Base-by-base conservation (phyloP, 2,329 filamentous ascomycete genomes). In the Thielaviopsis musarum region DNA sequence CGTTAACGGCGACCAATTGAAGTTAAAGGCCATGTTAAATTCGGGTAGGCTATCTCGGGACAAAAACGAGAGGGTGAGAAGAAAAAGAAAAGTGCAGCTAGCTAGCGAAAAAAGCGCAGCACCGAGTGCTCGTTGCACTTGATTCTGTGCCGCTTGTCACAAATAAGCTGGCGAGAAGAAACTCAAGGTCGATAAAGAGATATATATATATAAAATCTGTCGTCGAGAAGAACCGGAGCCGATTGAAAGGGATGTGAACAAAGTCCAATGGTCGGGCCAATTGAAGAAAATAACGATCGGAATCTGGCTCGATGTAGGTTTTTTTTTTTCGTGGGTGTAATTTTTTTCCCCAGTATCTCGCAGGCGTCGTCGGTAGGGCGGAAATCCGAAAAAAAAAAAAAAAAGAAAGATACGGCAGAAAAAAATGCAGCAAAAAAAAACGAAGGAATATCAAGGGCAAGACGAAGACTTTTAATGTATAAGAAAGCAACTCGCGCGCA, bases 1-100 rank as follows among this genome's bases (percentile, higher is more conserved):
- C 75, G 94, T 93, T 65, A 98, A 80, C 69, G 93, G 93, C 81
- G 90, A 95, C 93, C 93, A 98, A 88, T 97, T 97, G 87, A 98
- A 98, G 79, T 97, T 97, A 87, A 98, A 98, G 66, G 93, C 93
- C 93, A 98, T 98, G 73, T 74, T 78, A 72, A 74, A 75, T 73
- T 73, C 74, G 64, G 26, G 54, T 3, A 6, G 54, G 38, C 54
- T 52, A 24, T 56, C 26, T 51, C 59, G 64, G 49, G 17, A 52
- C 49, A n/a, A 15, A 19, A 15, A 26, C 22, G 10, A 52, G 49
- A 21, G 4, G n/a, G 49, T 21, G 49, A 24, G 21, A 24, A 5
- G 24, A 15, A 15, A 26, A 26, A 17, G 10, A 26, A 26, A 52
- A 26, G 49, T 34, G 30, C 30, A 34, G 30, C 30, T 34, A 34